Evolutionary conservation across 106 monocot genomes (phyloP), one percentile per base, ranked within the genome.

Genomic region (Dendrobium officinale): DNA sequence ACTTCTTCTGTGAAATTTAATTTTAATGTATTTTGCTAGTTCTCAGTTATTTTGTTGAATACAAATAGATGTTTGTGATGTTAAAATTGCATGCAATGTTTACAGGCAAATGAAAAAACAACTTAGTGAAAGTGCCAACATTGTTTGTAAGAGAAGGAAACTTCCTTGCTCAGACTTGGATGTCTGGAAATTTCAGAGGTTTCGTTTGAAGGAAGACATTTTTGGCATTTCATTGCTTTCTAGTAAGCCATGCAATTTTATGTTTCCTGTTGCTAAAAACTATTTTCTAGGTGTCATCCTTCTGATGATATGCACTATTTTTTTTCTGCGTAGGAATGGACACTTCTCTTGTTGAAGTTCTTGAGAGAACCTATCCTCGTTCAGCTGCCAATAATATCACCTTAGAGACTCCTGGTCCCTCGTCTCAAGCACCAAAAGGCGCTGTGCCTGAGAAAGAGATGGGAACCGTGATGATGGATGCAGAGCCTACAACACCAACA

Each of bases 91-190:
- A 70, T 70, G 70, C 70, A 8, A 33, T 70, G 29, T 37, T 44
- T 42, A 42, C 44, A 51, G 55, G 77, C 55, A 51, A 78, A 78
- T 56, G 31, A 85, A 83, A 58, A 80, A 72, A 29, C 90, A 89
- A 77, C 83, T 91, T 54, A 72, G 85, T 27, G 85, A 89, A 47
- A 68, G 45, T 27, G 78, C 67, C 66, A 78, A 48, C 31, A 78
- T 94, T 59, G 75, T 88, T 26, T 77, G 78, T 79, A 91, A 95
- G 84, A 76, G 93, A 68, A 81, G 82, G 80, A 89, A 87, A 74
- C 84, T 87, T 22, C 95, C 98, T 75, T 59, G 55, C 29, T 79
- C 87, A 37, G 42, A 73, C 27, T 77, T 91, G 20, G 83, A 84
- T 84, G 24, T 81, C 7, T 89, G 88, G 90, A 90, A 79, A 80